Base-by-base conservation (phyloP, 2,329 filamentous ascomycete genomes). In the Lasiodiplodia citricola region DNA sequence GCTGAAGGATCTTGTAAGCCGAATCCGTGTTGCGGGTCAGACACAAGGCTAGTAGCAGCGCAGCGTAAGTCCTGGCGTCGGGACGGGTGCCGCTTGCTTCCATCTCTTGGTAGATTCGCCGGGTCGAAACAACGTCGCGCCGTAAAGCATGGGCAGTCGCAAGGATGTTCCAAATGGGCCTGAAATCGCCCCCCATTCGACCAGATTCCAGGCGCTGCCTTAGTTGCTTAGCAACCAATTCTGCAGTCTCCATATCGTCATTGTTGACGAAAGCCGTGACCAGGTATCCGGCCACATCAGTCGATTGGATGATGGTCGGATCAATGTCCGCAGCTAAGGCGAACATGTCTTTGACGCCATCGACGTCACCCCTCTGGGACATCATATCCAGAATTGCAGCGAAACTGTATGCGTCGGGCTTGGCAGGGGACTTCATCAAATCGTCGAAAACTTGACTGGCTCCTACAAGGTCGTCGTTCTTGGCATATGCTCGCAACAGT, bases 111-210 rank as follows among this genome's bases (percentile, higher is more conserved):
- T 89, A 87, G 3, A 88, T 77, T 66, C 83, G 81, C 71, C 86
- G 83, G 18, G 86, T 83, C n/a, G 82, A 83, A 25, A 82, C 76
- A 35, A 89, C 74, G 70, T 91, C 85, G 67, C 90, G 87, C 7
- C 87, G 85, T 67, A 87, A 81, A 7, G 92, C 92, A 76, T 93
- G 86, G 70, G 91, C 87, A 68, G 86, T 84, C 4, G 97, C 82
- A 38, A 97, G 80, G 66, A 88, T 85, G 75, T 97, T 97, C 92
- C 92, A 97, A 75, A 93, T 87, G 38, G 85, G 82, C 2, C 89
- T 89, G 25, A 86, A 82, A 1, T 85, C 82, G 1, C 88, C 85
- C 21, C 83, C 76, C 0, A 88, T 76, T 16, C 83, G 62, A 1
- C 80, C 70, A 84, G 82, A 14, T 80, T 78, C 25, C 2, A 73